Conservation (phyloP, 2,329 filamentous ascomycete species). For the Amylocarpus encephaloides region DNA sequence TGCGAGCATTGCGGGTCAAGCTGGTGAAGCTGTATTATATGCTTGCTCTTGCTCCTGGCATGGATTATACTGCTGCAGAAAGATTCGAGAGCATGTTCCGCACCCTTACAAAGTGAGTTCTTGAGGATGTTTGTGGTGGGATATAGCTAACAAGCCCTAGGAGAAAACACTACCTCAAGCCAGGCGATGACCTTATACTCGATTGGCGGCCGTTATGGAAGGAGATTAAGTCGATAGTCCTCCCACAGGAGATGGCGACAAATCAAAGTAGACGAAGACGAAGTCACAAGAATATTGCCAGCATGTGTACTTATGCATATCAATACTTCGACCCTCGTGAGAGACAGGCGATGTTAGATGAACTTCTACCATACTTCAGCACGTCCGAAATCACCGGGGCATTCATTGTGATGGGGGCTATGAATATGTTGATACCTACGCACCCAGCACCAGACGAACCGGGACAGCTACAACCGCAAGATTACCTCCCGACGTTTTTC, state of each 20-base stretch:
- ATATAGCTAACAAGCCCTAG: constrained; percentile 40
- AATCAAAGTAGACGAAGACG: constrained; percentile 51
- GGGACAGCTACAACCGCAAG: constrained; percentile 73
- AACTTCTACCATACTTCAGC: constrained; percentile 81
- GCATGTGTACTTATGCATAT: constrained; percentile 84
- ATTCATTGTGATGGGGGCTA: constrained; percentile 81
- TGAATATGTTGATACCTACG: constrained; percentile 86
- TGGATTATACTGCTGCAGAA: constrained; percentile 76
- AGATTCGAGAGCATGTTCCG: constrained; percentile 97
- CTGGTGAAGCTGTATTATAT: constrained; percentile 92
- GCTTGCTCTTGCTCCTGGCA: constrained; percentile 79
- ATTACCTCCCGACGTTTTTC: constrained; percentile 90
- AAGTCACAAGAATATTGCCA: constrained; percentile 63
- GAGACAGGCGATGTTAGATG: constrained; percentile 72
- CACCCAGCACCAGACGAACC: constrained; percentile 66
- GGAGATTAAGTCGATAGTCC: constrained; percentile 82
- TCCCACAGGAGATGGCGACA: constrained; percentile 74
- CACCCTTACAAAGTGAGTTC: constrained; percentile 78
- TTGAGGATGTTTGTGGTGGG: constrained; percentile 13
- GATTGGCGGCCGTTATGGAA: constrained; percentile 93
- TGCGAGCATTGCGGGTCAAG: constrained; percentile 72
- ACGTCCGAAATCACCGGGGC: constrained; percentile 88
- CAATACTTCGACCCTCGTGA: constrained; percentile 88
- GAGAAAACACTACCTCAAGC: constrained; percentile 91
- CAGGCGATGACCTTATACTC: constrained; percentile 79